Conservation (phyloP, 2,329 filamentous ascomycete species). For the Penicillium corylophilum region DNA sequence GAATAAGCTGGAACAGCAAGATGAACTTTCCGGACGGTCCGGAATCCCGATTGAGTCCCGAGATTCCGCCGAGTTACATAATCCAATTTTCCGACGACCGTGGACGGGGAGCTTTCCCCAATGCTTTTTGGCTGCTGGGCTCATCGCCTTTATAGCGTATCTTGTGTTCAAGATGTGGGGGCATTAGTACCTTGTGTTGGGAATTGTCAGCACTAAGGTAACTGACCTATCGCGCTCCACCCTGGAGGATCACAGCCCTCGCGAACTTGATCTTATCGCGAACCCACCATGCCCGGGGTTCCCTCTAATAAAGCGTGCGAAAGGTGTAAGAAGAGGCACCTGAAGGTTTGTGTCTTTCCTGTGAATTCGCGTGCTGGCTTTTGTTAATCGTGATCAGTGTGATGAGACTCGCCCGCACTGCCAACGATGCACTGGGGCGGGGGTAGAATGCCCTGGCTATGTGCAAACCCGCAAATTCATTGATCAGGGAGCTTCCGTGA, state of each 20-base stretch:
- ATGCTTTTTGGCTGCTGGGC: no score
- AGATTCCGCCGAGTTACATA: conserved; percentile 14
- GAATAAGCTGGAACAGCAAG: not conserved
- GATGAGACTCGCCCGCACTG: conserved; percentile 42
- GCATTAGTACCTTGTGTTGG: not conserved
- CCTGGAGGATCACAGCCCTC: not conserved
- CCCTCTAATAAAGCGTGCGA: conserved; percentile 42
- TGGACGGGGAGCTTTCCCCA: conserved; percentile 1
- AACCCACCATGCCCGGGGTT: conserved; percentile 36
- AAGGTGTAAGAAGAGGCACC: conserved; percentile 41
- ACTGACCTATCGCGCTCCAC: not conserved
- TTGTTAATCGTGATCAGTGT: conserved; percentile 28
- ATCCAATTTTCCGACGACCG: conserved; percentile 7
- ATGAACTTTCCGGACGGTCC: not conserved
- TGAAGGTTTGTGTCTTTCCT: conserved; percentile 31
- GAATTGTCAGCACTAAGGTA: not conserved
- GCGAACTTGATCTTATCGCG: not conserved
- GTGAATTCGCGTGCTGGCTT: not conserved
- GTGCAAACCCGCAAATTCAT: conserved; percentile 46
- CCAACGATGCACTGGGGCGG: conserved; percentile 37
- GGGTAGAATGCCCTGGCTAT: conserved; percentile 44
- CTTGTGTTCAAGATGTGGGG: not conserved
- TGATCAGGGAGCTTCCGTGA: conserved; percentile 43
- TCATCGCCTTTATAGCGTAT: not conserved
- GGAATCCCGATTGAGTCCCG: conserved; percentile 1